These are phyloP conservation scores for Amanita phalloides DNA, from an alignment of 768 basidiomycete species.

Conservation along the genomic window DNA sequence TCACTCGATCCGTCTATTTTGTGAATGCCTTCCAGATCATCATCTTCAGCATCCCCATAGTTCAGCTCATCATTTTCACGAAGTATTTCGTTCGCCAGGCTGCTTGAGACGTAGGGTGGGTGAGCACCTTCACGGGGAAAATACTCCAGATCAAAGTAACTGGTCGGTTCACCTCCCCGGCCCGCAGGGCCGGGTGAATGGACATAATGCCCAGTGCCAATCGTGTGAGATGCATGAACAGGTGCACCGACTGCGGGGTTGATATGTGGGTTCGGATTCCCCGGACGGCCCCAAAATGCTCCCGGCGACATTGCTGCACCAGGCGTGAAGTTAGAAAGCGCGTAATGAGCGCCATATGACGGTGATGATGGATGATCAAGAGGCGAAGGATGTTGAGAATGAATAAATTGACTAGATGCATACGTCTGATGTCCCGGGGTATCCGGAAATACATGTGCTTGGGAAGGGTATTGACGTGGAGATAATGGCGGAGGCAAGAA, in stretches of 20 bases:
- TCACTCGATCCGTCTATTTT: neutral
- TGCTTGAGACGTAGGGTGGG: slow-evolving; percentile 2
- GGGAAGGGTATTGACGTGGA: slow-evolving; percentile 9
- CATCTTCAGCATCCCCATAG: neutral
- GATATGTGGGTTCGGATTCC: slow-evolving; percentile 29
- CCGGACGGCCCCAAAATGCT: slow-evolving; percentile 60
- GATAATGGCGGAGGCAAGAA: slow-evolving; percentile 49
- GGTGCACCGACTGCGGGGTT: slow-evolving; percentile 39
- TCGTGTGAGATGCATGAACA: slow-evolving; percentile 17
- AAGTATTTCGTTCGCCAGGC: slow-evolving; percentile 6
- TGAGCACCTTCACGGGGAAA: slow-evolving; percentile 1
- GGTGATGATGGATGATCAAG: slow-evolving; percentile 7
- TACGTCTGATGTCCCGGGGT: neutral
- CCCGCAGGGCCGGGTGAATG: neutral
- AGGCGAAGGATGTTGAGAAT: slow-evolving; percentile 7
- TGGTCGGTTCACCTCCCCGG: slow-evolving; percentile 3
- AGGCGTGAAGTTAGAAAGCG: slow-evolving; percentile 48
- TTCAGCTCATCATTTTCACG: neutral
- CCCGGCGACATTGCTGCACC: slow-evolving; percentile 65
- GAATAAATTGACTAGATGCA: neutral
- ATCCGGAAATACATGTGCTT: slow-evolving; percentile 3
- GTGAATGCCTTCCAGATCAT: neutral
- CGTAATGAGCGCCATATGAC: neutral
- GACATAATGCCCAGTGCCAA: neutral
- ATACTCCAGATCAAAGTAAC: slow-evolving; percentile 7